Evolutionary conservation across 2,329 filamentous ascomycete genomes (phyloP).

Genomic region (Colletotrichum spinosum): DNA sequence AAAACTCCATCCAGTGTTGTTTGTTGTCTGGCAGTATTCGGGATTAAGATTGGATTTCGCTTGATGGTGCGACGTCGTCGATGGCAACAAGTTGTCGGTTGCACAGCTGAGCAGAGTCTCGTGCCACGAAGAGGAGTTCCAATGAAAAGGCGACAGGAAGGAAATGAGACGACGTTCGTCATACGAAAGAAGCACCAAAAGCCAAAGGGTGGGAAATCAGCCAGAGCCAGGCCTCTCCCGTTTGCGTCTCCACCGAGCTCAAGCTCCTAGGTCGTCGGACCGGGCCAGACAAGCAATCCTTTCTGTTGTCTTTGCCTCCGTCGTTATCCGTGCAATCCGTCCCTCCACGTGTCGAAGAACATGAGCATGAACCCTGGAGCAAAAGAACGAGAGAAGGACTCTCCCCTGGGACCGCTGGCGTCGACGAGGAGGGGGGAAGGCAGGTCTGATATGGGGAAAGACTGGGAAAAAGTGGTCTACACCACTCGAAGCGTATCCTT

Average conservation of each 20-base stretch:
- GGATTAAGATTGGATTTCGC: constrained; percentile 5
- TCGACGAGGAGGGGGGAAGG: constrained; percentile 15
- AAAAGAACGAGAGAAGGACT: constrained; percentile 2
- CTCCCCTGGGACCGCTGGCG: not conserved
- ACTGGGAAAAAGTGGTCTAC: constrained; percentile 25
- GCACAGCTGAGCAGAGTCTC: constrained; percentile 28
- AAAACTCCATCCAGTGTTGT: constrained; percentile 29
- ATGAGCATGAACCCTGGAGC: constrained; percentile 24
- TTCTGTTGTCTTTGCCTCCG: not conserved
- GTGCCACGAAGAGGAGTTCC: constrained; percentile 11
- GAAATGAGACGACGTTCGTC: constrained; percentile 23
- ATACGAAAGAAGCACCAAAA: constrained; percentile 20
- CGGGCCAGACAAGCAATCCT: constrained; percentile 20
- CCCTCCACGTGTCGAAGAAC: constrained; percentile 35
- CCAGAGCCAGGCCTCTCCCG: constrained; percentile 18
- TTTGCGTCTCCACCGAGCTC: constrained; percentile 31
- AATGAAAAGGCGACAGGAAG: constrained; percentile 11
- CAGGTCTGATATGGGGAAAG: constrained; percentile 30
- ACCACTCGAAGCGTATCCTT: too few relatives aligned
- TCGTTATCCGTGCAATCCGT: constrained; percentile 16
- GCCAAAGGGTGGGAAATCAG: constrained; percentile 4
- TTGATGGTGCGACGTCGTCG: constrained; percentile 17
- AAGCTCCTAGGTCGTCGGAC: constrained; percentile 23
- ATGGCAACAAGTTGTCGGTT: constrained; percentile 12
- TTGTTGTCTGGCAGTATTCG: constrained; percentile 7